phyloP scores from a whole-genome alignment of 1,284 basidiomycete genomes.

The Cutaneotrichosporon dermatis region DNA sequence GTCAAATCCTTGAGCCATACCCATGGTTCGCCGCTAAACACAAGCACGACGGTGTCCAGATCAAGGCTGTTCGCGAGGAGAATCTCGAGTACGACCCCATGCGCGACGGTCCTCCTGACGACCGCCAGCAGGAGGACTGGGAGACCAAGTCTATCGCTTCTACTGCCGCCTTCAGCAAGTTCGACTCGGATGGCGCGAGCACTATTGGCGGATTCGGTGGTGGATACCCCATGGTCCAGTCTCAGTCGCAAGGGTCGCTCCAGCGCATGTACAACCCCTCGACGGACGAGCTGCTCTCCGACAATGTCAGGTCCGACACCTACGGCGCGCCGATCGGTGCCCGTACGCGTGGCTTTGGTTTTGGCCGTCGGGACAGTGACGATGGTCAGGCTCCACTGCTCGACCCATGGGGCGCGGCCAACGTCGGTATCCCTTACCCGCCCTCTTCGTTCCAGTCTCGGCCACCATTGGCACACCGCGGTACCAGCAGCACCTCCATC shows the following conservation, averaged over 20 bases:
- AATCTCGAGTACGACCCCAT: slow-evolving; percentile 48
- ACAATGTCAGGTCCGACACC: not conserved
- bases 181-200: not conserved
- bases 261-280: slow-evolving; percentile 26
- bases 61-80: slow-evolving; percentile 48
- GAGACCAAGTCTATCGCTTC: slow-evolving; percentile 42
- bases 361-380: not conserved
- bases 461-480: not conserved
- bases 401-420: slow-evolving; percentile 9
- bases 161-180: slow-evolving; percentile 13
- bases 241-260: not conserved
- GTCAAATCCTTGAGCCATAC: slow-evolving; percentile 43
- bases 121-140: slow-evolving; percentile 28
- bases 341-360: not conserved
- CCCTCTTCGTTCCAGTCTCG: not conserved
- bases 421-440: slow-evolving; percentile 9
- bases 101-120: slow-evolving; percentile 38
- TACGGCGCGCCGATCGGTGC: too few relatives aligned
- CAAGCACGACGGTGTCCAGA: slow-evolving; percentile 34
- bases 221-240: not conserved
- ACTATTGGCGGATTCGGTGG: not conserved
- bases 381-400: slow-evolving; percentile 3
- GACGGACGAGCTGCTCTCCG: slow-evolving; percentile 34
- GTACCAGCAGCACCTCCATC: too few relatives aligned
- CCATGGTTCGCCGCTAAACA: slow-evolving; percentile 45